Evolutionary conservation across 805 yeast genomes (phyloP), one percentile per base, ranked within the genome.

Genomic region (Scheffersomyces lignosus): DNA sequence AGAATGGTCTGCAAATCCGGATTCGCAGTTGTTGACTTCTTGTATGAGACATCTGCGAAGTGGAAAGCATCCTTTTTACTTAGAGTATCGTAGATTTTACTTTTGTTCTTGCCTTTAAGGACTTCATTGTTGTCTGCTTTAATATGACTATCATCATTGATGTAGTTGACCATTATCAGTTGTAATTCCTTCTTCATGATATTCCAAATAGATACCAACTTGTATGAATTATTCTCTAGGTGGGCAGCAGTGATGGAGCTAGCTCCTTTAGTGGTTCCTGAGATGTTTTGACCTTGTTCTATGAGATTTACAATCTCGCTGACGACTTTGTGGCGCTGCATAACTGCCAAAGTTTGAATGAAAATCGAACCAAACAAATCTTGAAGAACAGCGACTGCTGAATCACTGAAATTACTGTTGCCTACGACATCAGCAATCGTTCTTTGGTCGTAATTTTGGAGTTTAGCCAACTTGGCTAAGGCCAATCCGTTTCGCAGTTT

Each of bases 331-430:
- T 87, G 89, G 16, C 77, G 75, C 61, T 87, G 93, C 14, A 87
- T 59, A 4, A 85, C 78, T 16, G 80, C 71, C 27, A 82, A 60
- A 35, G 79, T 58, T 54, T 79, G 81, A 18, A 78, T 66, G 50
- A 84, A 88, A n/a, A 87, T 69, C 6, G 79, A 70, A 58, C 85
- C 78, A 44, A 85, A 83, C 27, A 88, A 70, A 43, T 87, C 88
- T 45, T 81, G 78, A 22, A 89, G 61, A 1, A 87, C 71, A 0
- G 73, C 57, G 0, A 80, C 74, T 9, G 77, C 58, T 8, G 71
- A 65, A 40, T 80, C 83, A 40, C 73, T 71, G 36, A 68, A 58
- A 22, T 46, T 47, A 25, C 41, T 50, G n/a, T 49, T 59, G 4
- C 59, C 57, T 18, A 59, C 43, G 10, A 47, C 38, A 18, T 57